These are phyloP conservation scores for Trametes punicea DNA, from an alignment of 768 basidiomycete genomes.

Conservation along the genomic window DNA sequence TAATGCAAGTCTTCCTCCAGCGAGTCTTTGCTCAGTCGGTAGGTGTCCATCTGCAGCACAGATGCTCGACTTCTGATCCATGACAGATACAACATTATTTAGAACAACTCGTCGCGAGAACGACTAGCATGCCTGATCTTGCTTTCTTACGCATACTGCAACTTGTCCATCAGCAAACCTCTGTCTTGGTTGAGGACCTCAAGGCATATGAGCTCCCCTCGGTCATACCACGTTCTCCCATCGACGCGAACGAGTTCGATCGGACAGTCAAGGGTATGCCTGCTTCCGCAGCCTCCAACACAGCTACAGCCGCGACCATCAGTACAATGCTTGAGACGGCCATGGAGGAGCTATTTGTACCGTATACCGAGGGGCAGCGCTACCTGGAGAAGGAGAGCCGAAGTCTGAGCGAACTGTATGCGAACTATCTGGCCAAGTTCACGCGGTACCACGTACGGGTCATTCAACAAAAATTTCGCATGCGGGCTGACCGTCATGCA, in stretches of 20 bases:
- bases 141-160: slow-evolving; percentile 90
- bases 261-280: slow-evolving; percentile 44
- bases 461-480: background rate
- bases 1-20: slow-evolving; percentile 98
- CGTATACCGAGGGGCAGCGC: slow-evolving; percentile 86
- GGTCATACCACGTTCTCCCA: slow-evolving; percentile 57
- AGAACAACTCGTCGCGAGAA: slow-evolving; percentile 80
- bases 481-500: slow-evolving; percentile 23
- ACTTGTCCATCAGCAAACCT: slow-evolving; percentile 77
- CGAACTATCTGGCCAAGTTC: slow-evolving; percentile 66
- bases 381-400: slow-evolving; percentile 92
- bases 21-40: slow-evolving; percentile 97
- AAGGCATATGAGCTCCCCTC: slow-evolving; percentile 86
- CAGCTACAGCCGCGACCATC: slow-evolving; percentile 55
- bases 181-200: slow-evolving; percentile 82
- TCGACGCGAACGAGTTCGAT: slow-evolving; percentile 60
- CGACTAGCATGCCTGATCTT: slow-evolving; percentile 74
- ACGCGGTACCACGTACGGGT: slow-evolving; percentile 82
- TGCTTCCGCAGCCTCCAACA: slow-evolving; percentile 41
- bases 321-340: slow-evolving; percentile 90
- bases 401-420: slow-evolving; percentile 77
- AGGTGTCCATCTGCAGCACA: slow-evolving; percentile 30
- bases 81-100: slow-evolving; percentile 93
- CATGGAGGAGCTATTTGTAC: slow-evolving; percentile 94
- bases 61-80: background rate